Percentiles rank a stretch among this genome's conserved stretches.
These are phyloP conservation scores for Vigna radiata DNA, from an alignment of 306 rosid genomes.

Conservation along the genomic window DNA sequence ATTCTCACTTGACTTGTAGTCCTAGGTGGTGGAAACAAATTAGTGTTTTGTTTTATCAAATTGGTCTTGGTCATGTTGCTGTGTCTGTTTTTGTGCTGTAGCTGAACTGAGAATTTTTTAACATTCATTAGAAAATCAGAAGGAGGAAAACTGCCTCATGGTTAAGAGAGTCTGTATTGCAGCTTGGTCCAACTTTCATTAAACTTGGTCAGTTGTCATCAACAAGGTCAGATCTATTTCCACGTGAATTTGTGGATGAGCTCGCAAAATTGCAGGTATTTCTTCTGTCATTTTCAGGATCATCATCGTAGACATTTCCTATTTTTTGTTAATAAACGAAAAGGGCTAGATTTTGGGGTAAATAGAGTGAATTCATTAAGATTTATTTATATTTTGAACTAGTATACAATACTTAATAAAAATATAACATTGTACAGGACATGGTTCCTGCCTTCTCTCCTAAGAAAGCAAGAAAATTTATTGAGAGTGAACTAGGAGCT, in stretches of 20 bases:
- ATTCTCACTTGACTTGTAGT: neutral
- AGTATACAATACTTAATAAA: too few relatives aligned
- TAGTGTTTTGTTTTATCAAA: neutral
- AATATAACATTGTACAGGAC: constrained; percentile 59
- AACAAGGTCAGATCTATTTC: constrained; percentile 88
- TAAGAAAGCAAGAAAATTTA: constrained; percentile 70
- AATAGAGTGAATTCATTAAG: too few relatives aligned
- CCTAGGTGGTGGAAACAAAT: neutral
- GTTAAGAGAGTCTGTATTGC: constrained; percentile 79
- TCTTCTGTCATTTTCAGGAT: neutral
- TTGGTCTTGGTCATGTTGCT: neutral
- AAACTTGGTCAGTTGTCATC: constrained; percentile 87
- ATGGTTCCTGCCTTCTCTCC: constrained; percentile 88
- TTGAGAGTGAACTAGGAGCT: constrained; percentile 78
- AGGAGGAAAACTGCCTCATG: constrained; percentile 79
- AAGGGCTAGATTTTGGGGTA: too few relatives aligned
- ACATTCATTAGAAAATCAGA: constrained; percentile 60
- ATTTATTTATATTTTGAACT: too few relatives aligned
- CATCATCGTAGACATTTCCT: neutral
- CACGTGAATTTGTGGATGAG: constrained; percentile 84
- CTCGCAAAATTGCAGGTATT: constrained; percentile 82
- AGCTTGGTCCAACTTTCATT: constrained; percentile 92
- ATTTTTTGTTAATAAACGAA: too few relatives aligned
- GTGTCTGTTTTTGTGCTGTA: neutral
- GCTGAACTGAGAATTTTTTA: neutral